phyloP scores from a whole-genome alignment of 371 early-diverging fungal species.

The Syncephalastrum sp. region DNA sequence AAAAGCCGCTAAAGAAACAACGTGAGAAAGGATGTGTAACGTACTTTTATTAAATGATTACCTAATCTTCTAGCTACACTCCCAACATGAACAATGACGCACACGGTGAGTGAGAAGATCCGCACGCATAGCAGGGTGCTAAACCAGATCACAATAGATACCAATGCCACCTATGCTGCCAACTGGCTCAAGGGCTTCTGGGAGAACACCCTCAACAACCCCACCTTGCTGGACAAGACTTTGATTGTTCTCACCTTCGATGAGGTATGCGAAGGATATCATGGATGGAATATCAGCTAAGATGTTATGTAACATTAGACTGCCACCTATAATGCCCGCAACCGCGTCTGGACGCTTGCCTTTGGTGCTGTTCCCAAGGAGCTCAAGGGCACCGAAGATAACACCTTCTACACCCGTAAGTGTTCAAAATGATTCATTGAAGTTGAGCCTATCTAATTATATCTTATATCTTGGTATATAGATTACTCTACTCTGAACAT shows the following conservation, averaged over 20 bases:
- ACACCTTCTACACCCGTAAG: conserved; percentile 55
- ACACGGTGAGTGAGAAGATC: conserved; percentile 16
- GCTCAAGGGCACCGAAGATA: conserved; percentile 43
- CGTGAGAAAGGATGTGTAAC: conserved; percentile 4
- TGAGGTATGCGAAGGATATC: conserved; percentile 11
- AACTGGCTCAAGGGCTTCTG: conserved; percentile 28
- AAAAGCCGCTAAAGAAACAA: too few species aligned
- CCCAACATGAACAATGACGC: conserved; percentile 33
- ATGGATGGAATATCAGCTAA: background rate
- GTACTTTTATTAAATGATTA: background rate
- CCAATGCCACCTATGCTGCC: conserved; percentile 30
- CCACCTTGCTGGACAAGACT: conserved; percentile 20
- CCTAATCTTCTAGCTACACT: conserved; percentile 17
- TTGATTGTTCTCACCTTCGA: conserved; percentile 32
- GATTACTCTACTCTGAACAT: conserved; percentile 55
- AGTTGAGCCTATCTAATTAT: background rate
- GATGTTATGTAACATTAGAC: conserved; percentile 4
- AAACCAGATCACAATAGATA: conserved; percentile 11
- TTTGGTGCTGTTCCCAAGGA: conserved; percentile 27
- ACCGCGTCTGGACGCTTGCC: conserved; percentile 32
- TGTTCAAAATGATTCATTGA: background rate
- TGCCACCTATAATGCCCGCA: conserved; percentile 20
- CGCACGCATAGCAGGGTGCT: background rate
- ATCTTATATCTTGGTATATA: background rate
- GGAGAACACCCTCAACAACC: conserved; percentile 26